A percentile compares a stretch with the other conserved stretches of the same genome.
phyloP scores from a whole-genome alignment of 73 alveolate genomes.

The Paramecium primaurelia region DNA sequence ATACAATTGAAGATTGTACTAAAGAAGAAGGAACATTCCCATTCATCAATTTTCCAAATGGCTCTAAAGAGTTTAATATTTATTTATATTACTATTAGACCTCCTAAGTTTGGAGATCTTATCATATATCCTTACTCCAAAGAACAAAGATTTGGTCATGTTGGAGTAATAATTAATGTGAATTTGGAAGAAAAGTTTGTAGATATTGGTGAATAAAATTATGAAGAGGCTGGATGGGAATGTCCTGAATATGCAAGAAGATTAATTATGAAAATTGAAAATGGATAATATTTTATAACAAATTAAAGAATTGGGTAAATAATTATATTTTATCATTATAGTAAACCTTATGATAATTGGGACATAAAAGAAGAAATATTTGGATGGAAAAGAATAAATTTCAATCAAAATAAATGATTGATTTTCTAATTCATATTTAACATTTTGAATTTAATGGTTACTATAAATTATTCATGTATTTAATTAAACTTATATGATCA shows the following conservation, averaged over 20 bases:
- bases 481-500: too few species aligned
- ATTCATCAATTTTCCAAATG: neutral
- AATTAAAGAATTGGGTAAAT: constrained; percentile 7
- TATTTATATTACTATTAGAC: neutral
- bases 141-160: constrained; percentile 17
- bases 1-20: neutral
- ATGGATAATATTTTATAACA: neutral
- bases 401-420: neutral
- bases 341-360: constrained; percentile 19
- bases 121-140: neutral
- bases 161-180: neutral
- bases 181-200: neutral
- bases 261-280: neutral
- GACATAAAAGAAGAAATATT: neutral
- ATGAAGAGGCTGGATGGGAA: constrained; percentile 39
- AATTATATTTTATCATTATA: neutral
- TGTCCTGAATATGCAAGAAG: constrained; percentile 11
- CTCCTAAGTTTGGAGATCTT: constrained; percentile 11
- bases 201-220: constrained; percentile 23
- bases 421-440: neutral
- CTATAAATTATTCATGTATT: neutral
- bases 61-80: neutral
- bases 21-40: constrained; percentile 18
- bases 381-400: constrained; percentile 25
- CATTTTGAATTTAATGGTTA: neutral